phyloP scores from a whole-genome alignment of 2,329 filamentous ascomycete species.

The Sporothrix pallida region DNA sequence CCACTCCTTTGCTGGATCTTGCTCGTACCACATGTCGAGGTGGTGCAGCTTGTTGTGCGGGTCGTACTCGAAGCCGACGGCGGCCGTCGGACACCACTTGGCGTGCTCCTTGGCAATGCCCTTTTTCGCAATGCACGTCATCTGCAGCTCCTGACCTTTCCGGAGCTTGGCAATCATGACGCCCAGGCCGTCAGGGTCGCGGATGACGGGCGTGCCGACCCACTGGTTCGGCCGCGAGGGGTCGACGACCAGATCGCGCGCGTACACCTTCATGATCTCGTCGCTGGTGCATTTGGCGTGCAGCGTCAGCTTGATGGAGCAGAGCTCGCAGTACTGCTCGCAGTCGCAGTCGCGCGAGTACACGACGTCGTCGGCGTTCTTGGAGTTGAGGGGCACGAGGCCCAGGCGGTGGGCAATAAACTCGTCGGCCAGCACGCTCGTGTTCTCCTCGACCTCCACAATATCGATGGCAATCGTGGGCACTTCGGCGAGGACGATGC shows the following conservation, averaged over 20 bases:
- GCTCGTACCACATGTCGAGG: conserved; percentile 93
- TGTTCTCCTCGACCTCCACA: conserved; percentile 91
- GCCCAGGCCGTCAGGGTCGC: conserved; percentile 80
- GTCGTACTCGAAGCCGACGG: conserved; percentile 97
- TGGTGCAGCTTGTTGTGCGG: conserved; percentile 95
- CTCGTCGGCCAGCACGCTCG: conserved; percentile 94
- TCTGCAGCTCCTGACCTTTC: conserved; percentile 84
- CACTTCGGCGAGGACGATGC: conserved; percentile 90
- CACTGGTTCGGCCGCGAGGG: conserved; percentile 72
- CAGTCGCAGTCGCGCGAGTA: conserved; percentile 97
- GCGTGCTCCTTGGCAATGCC: conserved; percentile 98
- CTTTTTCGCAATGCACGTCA: conserved; percentile 95
- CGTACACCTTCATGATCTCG: conserved; percentile 92
- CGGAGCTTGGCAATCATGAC: conserved; percentile 89
- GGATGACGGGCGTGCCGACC: conserved; percentile 82
- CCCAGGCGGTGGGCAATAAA: conserved; percentile 93
- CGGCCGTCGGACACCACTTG: conserved; percentile 93
- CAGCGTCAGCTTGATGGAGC: conserved; percentile 82
- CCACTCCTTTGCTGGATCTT: conserved; percentile 83
- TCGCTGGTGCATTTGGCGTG: conserved; percentile 85
- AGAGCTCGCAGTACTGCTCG: conserved; percentile 91
- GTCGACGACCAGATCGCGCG: conserved; percentile 80
- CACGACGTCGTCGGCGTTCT: conserved; percentile 79
- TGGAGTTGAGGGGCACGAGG: conserved; percentile 84
- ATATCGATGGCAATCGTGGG: conserved; percentile 94